Base-by-base conservation (phyloP, 257 asterid genomes). In the Lycium barbarum region DNA sequence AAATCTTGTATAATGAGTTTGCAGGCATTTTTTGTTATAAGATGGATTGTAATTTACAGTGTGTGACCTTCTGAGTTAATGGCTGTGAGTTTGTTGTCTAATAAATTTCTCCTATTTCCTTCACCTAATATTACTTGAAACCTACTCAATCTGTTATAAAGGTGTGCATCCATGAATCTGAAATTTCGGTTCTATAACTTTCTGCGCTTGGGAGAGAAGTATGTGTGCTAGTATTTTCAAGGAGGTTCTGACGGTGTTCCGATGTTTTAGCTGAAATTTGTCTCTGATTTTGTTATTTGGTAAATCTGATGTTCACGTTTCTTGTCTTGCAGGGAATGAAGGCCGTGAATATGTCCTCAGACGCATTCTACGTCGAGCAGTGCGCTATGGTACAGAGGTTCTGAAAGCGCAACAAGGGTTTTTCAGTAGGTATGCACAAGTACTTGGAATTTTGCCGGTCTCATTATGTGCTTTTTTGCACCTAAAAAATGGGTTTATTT, bases 311-410 rank as follows among this genome's bases (percentile, higher is more conserved):
- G 80, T 59, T 62, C 59, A 4, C 26, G 26, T 88, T 83, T 53
- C 72, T 51, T 71, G 57, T 45, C 87, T 20, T 88, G 79, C 92
- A 96, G 99, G 99, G 84, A 97, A 95, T 71, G 99, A 97, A 90
- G 99, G 99, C 33, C 99, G 99, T 79, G 99, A 97, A 81, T 97
- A 97, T 88, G 98, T 94, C 70, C 90, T 97, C 84, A 91, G 99
- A 85, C 98, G 99, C 81, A 97, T 97, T 83, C 97, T 97, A 74
- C 96, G 99, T 17, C 93, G 99, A 84, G 99, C 99, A 85, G 99
- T 95, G 71, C 95, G 99, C 86, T 97, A 97, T 85, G 99, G 99
- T 76, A 94, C 98, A 67, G 98, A 97, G 91, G 98, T 97, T 73
- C 89, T 97, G 83, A 92, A 97, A 85, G 99, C 98, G 14, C 89